phyloP scores from a whole-genome alignment of 106 monocot species.

The Iris macrosiphon region DNA sequence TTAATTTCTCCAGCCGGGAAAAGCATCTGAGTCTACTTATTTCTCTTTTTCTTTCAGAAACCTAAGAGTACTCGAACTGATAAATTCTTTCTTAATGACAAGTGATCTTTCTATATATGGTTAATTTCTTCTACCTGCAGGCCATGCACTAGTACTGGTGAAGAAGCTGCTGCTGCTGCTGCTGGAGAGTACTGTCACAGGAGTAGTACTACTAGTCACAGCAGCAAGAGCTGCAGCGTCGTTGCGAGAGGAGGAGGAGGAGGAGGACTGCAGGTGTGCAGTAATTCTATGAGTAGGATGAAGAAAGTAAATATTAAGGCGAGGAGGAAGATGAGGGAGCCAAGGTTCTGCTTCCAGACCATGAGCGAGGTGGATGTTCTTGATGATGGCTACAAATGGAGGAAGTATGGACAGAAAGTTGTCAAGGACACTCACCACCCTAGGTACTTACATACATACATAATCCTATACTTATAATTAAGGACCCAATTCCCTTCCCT shows the following conservation, averaged over 20 bases:
- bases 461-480: too few species aligned
- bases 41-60: too few species aligned
- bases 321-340: slow-evolving; percentile 50
- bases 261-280: not conserved
- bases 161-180: not conserved
- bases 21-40: too few species aligned
- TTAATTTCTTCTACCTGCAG: not conserved
- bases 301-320: slow-evolving; percentile 39
- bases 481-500: too few species aligned
- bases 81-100: too few species aligned
- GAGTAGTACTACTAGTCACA: not conserved
- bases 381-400: slow-evolving; percentile 37
- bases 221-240: not conserved
- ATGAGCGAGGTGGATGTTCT: slow-evolving; percentile 45
- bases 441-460: too few species aligned
- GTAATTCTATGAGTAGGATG: slow-evolving; percentile 19
- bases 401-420: slow-evolving; percentile 53
- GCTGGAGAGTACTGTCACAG: not conserved
- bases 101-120: too few species aligned
- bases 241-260: not conserved
- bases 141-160: slow-evolving; percentile 1
- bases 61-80: too few species aligned
- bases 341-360: slow-evolving; percentile 58
- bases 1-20: too few species aligned
- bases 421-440: slow-evolving; percentile 61